Percentiles rank a stretch among this genome's conserved stretches.
These are phyloP conservation scores for Microdochium trichocladiopsis DNA, from an alignment of 2,329 filamentous ascomycete genomes.

Conservation along the genomic window DNA sequence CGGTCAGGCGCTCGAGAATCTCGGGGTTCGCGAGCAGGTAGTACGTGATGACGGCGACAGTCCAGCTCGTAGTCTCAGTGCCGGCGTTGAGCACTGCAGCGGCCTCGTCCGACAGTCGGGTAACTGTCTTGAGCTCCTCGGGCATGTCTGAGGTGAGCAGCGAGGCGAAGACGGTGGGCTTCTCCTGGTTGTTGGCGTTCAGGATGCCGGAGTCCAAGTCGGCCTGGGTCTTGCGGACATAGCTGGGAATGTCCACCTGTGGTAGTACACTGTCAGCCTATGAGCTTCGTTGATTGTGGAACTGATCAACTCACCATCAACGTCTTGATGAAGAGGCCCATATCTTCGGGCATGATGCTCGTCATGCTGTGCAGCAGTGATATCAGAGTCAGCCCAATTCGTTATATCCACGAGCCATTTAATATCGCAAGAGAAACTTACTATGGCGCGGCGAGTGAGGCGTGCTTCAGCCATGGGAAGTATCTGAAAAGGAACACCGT, in stretches of 20 bases:
- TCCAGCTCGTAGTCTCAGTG: conserved; percentile 16
- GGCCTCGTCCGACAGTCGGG: conserved; percentile 11
- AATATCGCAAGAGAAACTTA: conserved; percentile 1
- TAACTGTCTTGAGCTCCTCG: conserved; percentile 6
- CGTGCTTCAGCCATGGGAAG: conserved; percentile 6
- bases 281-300: neutral
- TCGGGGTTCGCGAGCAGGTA: conserved; percentile 18
- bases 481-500: conserved; percentile 6
- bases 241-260: conserved; percentile 7
- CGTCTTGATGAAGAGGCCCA: conserved; percentile 10
- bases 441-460: conserved; percentile 1
- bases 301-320: conserved; percentile 4
- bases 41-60: conserved; percentile 18
- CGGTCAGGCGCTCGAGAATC: conserved; percentile 12
- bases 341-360: conserved; percentile 11
- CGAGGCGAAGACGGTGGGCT: conserved; percentile 11
- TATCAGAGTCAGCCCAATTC: neutral
- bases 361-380: conserved; percentile 5
- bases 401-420: too few relatives aligned
- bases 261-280: neutral
- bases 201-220: conserved; percentile 7
- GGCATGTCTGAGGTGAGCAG: conserved; percentile 9
- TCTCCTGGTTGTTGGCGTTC: conserved; percentile 1
- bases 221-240: conserved; percentile 4
- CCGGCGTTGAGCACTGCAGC: conserved; percentile 18